Base-by-base conservation (phyloP, 805 yeast species). In the Wickerhamiella kurtzmanii region DNA sequence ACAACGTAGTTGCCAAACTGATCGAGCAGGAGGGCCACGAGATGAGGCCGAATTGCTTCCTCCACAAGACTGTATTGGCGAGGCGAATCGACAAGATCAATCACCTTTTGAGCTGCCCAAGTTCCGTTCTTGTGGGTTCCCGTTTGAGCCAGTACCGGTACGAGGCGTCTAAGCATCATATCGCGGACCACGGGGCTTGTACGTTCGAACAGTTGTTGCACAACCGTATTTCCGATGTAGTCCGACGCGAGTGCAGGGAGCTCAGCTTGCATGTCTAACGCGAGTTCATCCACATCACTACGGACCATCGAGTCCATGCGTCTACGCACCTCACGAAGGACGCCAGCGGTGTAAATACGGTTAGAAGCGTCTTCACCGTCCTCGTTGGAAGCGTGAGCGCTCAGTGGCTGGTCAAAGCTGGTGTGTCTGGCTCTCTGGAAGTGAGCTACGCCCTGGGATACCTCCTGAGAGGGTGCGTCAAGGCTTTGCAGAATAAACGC, bases 101-200 rank as follows among this genome's bases (percentile, higher is more conserved):
- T 87, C 64, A 92, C 80, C 64, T 89, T 92, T 64, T 92, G 98
- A 20, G 95, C 94, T 1, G 96, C 97, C 98, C 98, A 92, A 3
- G 98, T 92, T 51, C 98, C 98, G 63, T 92, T 92, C 60, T 92
- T 92, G 67, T 92, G 98, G 47, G 86, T 80, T 56, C 96, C 92
- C 71, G 89, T 81, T 56, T 86, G 94, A 1, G 96, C 84, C 52
- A 92, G 69, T 58, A 73, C 84, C 22, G 88, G 94, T 3, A 81
- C 69, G 37, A 94, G 76, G 53, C 75, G 76, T 57, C 81, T 76
- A 47, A 92, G 72, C 85, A 92, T 82, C 61, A 81, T 74, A 54
- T 83, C 80, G 59, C 85, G 84, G 48, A 87, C 71, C 2, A 79
- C 70, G 17, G 80, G 76, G 3, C 84, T 75, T 41, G 86, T 74